phyloP scores from a whole-genome alignment of 2,329 filamentous ascomycete species.

The Orbilia oligospora region DNA sequence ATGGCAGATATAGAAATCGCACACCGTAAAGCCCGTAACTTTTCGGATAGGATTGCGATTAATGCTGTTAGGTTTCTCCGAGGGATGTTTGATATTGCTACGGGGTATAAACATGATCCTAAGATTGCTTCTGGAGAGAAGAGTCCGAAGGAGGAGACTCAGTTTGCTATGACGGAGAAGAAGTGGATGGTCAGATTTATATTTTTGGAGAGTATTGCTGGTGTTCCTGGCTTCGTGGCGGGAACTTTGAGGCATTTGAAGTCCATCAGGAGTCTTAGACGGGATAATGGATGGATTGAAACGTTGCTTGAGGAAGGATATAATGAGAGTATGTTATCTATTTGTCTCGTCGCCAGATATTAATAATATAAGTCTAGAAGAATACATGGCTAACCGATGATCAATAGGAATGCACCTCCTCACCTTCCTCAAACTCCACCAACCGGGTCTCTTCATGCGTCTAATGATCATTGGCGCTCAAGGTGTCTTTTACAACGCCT shows the following conservation, averaged over 20 bases:
- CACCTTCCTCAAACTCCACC: constrained; percentile 91
- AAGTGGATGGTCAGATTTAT: constrained; percentile 93
- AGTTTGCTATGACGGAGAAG: constrained; percentile 81
- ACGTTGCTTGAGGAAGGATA: constrained; percentile 90
- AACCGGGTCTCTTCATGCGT: constrained; percentile 90
- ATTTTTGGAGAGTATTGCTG: constrained; percentile 94
- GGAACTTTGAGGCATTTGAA: constrained; percentile 93
- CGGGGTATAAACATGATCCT: constrained; percentile 82
- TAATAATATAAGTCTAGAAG: not conserved
- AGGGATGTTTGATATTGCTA: constrained; percentile 84
- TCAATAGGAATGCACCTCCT: constrained; percentile 80
- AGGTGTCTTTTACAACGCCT: constrained; percentile 94
- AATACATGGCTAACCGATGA: not conserved
- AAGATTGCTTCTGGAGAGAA: constrained; percentile 67
- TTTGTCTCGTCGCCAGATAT: not conserved
- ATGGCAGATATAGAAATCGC: constrained; percentile 80
- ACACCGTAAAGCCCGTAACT: constrained; percentile 80
- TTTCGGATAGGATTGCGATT: constrained; percentile 84
- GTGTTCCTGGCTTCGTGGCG: constrained; percentile 96
- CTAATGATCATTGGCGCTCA: constrained; percentile 91
- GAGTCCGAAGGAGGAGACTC: constrained; percentile 69
- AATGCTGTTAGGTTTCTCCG: constrained; percentile 81
- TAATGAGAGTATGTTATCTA: constrained; percentile 76
- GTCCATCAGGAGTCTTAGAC: constrained; percentile 85
- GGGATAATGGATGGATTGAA: constrained; percentile 97